phyloP scores from a whole-genome alignment of 495 filamentous ascomycete species.

The Neurospora sp. region DNA sequence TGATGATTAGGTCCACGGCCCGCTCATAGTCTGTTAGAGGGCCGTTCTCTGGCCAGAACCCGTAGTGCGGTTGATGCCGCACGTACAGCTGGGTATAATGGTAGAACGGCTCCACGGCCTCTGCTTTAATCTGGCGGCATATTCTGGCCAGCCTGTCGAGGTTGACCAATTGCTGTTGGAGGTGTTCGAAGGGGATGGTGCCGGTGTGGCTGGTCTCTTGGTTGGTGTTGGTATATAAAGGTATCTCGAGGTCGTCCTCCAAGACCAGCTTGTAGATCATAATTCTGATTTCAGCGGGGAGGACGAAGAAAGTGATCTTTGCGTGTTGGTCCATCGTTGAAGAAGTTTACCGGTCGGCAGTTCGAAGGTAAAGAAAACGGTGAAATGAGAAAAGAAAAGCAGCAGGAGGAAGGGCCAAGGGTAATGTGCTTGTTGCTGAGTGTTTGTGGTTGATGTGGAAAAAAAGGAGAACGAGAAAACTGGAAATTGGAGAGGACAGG shows the following conservation, averaged over 20 bases:
- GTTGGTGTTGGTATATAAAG: background rate
- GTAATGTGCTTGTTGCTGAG: background rate
- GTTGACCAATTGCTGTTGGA: background rate
- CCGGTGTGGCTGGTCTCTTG: background rate
- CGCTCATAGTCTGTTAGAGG: background rate
- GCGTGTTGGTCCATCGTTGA: background rate
- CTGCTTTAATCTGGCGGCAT: background rate
- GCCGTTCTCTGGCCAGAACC: background rate
- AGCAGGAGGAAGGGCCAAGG: background rate
- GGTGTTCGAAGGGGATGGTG: background rate
- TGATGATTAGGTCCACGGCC: rapidly evolving
- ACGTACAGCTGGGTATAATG: background rate
- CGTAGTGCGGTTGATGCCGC: background rate
- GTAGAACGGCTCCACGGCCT: background rate
- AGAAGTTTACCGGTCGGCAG: background rate
- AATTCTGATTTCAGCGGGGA: background rate
- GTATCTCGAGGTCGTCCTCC: background rate
- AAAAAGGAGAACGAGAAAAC: background rate
- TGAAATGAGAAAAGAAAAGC: background rate
- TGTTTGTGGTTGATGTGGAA: background rate
- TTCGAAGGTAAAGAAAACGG: background rate
- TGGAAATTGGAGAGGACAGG: background rate
- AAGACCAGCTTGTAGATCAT: background rate
- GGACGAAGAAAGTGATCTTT: background rate
- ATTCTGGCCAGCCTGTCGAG: background rate